Evolutionary conservation across 2,329 filamentous ascomycete genomes (phyloP).

Genomic region (Aurifilum marmelostoma): DNA sequence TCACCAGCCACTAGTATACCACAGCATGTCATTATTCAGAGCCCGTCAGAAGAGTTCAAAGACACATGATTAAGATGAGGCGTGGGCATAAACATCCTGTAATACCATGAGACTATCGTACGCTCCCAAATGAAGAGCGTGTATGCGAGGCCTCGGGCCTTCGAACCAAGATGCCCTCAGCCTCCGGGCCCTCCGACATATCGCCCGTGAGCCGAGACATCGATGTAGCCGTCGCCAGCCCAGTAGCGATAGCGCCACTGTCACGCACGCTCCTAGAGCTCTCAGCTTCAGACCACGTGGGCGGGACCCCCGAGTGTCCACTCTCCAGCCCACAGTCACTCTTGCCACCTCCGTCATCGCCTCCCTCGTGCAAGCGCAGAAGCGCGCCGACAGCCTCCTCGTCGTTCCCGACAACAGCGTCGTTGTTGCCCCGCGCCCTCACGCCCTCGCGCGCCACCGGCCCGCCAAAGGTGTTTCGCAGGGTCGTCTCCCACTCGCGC

Average conservation of each 20-base stretch:
- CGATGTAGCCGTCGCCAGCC: neutral
- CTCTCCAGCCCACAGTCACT: neutral
- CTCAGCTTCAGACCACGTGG: neutral
- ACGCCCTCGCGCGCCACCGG: neutral
- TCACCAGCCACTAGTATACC: neutral
- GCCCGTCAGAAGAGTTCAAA: neutral
- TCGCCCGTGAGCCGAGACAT: neutral
- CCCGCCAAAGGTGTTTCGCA: conserved; percentile 22
- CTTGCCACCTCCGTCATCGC: conserved; percentile 17
- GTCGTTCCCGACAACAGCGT: neutral
- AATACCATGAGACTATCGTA: neutral
- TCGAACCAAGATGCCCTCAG: neutral
- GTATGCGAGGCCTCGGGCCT: neutral
- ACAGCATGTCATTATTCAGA: neutral
- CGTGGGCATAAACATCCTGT: neutral
- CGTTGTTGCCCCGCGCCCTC: neutral
- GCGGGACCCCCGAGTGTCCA: neutral
- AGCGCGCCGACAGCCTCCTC: neutral
- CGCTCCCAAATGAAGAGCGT: neutral
- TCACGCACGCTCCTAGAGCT: neutral
- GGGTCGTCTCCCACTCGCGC: conserved; percentile 26
- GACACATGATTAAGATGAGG: neutral
- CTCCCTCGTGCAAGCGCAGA: neutral
- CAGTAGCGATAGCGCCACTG: neutral
- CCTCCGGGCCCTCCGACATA: neutral